Evolutionary conservation across 148 eudicot genomes (phyloP).

Genomic region (Nepenthes gracilis): DNA sequence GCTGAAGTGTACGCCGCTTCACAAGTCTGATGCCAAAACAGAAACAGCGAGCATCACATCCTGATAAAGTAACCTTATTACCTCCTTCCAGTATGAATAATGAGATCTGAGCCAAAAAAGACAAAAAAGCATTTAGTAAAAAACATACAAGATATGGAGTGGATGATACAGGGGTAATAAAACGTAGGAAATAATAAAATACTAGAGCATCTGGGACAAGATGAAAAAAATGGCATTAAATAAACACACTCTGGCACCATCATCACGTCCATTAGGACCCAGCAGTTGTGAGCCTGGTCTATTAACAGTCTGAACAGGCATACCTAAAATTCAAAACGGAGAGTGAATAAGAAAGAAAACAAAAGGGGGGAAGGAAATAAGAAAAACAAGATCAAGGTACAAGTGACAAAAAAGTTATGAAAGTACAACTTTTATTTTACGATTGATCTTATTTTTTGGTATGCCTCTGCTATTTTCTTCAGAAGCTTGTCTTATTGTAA

Average conservation of each 20-base stretch:
- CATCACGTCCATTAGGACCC: conserved; percentile 96
- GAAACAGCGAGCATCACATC: conserved; percentile 74
- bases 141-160: background rate
- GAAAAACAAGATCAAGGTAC: too few species aligned
- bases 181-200: background rate
- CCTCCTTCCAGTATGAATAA: conserved; percentile 50
- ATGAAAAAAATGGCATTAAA: background rate
- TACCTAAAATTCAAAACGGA: conserved; percentile 28
- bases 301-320: conserved; percentile 53
- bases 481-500: too few species aligned
- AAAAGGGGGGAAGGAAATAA: background rate
- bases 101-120: conserved; percentile 42
- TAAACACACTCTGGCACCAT: conserved; percentile 74
- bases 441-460: too few species aligned
- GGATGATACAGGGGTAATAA: background rate
- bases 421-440: too few species aligned
- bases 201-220: background rate
- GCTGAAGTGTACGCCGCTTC: conserved; percentile 56
- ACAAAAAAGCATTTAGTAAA: conserved; percentile 1
- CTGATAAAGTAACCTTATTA: conserved; percentile 65
- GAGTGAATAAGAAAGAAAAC: conserved; percentile 2
- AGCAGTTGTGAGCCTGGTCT: conserved; percentile 79
- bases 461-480: too few species aligned
- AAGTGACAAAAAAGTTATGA: too few species aligned
- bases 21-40: conserved; percentile 90